Base-by-base conservation (phyloP, 2,329 filamentous ascomycete genomes). In the Beauveria rudraprayagi region DNA sequence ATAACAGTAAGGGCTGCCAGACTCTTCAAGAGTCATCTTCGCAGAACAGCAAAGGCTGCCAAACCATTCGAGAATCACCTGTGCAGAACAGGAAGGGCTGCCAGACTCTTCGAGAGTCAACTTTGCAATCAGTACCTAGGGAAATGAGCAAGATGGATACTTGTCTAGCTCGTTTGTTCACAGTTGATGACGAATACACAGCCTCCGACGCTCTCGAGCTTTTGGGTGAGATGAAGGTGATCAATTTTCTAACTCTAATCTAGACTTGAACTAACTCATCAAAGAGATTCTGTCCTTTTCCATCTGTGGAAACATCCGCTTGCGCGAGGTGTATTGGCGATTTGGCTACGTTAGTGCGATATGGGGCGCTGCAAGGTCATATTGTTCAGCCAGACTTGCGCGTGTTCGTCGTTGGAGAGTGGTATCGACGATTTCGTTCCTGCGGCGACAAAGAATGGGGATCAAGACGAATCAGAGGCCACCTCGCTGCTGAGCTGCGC, bases 81-180 rank as follows among this genome's bases (percentile, higher is more conserved):
- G 2, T 30, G 9, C 22, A 48, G 22, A 17, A 4, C 11, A 26
- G 46, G 5, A 48, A 48, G 5, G 19, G 11, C 22, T 16, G 11
- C 5, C 46, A 28, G 11, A 26, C 14, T 28, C 5, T 8, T 9
- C 11, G 17, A 48, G 5, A 17, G 2, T n/a, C 7, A 24, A 24
- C 2, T 26, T 14, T 2, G 6, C 11, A n/a, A 7, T 28, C 46
- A 1, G 4, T 0, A 1, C 14, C 11, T 3, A 16, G 5, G 14
- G 5, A 22, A 34, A 17, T 11, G 10, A 37, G 0, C 28, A 22
- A 8, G 3, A 7, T 24, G 30, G 11, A 52, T 52, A 24, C 5
- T 14, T 37, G 17, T 6, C 48, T 51, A 3, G n/a, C n/a, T 16
- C 28, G 2, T 5, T 16, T 52, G 22, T 52, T 52, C n/a, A 17